phyloP scores from a whole-genome alignment of 306 rosid species.

The Cucumis melo region DNA sequence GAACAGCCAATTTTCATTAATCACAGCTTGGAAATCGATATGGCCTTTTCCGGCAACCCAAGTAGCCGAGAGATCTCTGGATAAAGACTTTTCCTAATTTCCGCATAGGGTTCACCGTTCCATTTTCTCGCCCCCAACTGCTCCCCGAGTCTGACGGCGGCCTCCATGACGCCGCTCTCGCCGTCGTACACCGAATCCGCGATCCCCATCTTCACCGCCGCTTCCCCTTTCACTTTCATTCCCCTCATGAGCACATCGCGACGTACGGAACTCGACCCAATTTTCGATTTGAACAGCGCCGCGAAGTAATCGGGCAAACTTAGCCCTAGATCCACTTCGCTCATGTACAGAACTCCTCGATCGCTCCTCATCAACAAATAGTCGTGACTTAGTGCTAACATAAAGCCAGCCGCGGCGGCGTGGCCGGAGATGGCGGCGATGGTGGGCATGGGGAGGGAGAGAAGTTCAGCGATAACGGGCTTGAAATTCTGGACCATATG shows the following conservation, averaged over 20 bases:
- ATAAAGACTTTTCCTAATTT: constrained; percentile 56
- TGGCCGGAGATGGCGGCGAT: constrained; percentile 60
- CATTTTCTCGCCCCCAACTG: constrained; percentile 33
- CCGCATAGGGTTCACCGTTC: constrained; percentile 41
- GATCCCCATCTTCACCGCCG: constrained; percentile 46
- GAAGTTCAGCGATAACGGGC: constrained; percentile 38
- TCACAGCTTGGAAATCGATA: constrained; percentile 25
- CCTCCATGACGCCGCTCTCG: constrained; percentile 24
- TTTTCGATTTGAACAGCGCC: constrained; percentile 27
- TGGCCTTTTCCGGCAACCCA: constrained; percentile 14
- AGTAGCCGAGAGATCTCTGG: constrained; percentile 29
- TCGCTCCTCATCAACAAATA: constrained; percentile 49
- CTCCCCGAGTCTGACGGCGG: constrained; percentile 37
- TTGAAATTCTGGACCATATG: constrained; percentile 26
- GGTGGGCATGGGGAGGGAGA: constrained; percentile 63
- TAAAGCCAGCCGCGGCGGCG: constrained; percentile 45
- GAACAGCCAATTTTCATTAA: background rate
- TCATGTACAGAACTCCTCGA: constrained; percentile 55
- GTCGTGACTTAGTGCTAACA: constrained; percentile 48
- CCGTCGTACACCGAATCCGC: constrained; percentile 55
- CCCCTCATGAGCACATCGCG: constrained; percentile 41
- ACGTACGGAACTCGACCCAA: constrained; percentile 21
- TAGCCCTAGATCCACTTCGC: constrained; percentile 47
- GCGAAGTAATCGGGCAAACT: constrained; percentile 48
- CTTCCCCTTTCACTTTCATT: constrained; percentile 27